phyloP scores from a whole-genome alignment of 2,329 filamentous ascomycete genomes.

The Aspergillus piperis region DNA sequence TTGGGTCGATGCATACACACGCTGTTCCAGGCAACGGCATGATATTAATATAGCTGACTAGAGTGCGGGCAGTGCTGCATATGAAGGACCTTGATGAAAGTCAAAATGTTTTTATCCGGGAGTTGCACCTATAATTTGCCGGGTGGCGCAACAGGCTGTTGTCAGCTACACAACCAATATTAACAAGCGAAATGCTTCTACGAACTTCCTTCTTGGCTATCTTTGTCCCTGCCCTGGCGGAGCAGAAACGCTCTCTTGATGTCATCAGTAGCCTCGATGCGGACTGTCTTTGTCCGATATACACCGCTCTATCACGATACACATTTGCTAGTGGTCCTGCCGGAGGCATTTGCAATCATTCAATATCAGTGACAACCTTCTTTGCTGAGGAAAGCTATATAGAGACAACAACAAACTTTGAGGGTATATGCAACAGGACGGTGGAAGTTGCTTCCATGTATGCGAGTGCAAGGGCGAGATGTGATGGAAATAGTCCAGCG shows the following conservation, averaged over 20 bases:
- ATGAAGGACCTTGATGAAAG: neutral
- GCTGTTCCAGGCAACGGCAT: neutral
- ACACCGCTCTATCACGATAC: neutral
- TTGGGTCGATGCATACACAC: neutral
- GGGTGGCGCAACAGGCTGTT: neutral
- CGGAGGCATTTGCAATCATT: too few relatives aligned
- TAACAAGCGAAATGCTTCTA: neutral
- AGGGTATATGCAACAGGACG: too few relatives aligned
- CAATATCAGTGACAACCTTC: too few relatives aligned
- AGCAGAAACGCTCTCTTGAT: neutral
- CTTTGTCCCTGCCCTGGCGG: neutral
- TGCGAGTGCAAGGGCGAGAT: too few relatives aligned
- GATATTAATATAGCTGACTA: neutral
- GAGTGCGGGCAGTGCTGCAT: neutral
- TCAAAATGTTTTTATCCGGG: neutral
- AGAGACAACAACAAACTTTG: too few relatives aligned
- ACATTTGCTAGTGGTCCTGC: too few relatives aligned
- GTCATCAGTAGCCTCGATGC: neutral
- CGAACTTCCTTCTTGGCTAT: neutral
- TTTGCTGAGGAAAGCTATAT: too few relatives aligned
- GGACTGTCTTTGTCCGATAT: neutral
- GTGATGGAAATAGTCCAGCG: too few relatives aligned
- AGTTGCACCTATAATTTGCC: neutral
- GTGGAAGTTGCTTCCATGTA: too few relatives aligned
- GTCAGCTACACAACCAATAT: neutral